Percentiles rank a stretch among this genome's conserved stretches.
phyloP scores from a whole-genome alignment of 805 yeast genomes.

The Candida easanensis region DNA sequence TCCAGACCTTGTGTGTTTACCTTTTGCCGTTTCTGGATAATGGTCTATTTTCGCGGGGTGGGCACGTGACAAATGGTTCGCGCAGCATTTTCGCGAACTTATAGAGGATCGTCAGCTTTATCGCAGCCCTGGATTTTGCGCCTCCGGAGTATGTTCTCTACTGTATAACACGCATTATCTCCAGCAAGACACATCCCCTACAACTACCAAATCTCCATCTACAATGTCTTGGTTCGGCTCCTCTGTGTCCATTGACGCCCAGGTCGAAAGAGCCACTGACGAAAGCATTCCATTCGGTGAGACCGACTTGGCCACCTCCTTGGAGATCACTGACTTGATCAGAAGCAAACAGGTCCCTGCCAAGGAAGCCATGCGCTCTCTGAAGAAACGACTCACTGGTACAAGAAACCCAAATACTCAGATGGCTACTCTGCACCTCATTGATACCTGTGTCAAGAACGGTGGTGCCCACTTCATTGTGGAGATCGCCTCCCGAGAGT shows the following conservation, averaged over 20 bases:
- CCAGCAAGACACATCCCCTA: not conserved
- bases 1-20: too few species aligned
- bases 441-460: conserved; percentile 87
- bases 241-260: conserved; percentile 39
- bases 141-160: too few species aligned
- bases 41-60: too few species aligned
- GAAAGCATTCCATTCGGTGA: conserved; percentile 93
- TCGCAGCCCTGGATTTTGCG: too few species aligned
- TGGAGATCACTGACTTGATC: conserved; percentile 85
- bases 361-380: conserved; percentile 78
- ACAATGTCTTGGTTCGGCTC: conserved; percentile 29
- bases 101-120: too few species aligned
- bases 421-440: conserved; percentile 67
- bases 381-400: conserved; percentile 67
- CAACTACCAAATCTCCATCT: too few species aligned
- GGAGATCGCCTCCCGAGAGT: conserved; percentile 81
- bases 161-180: too few species aligned
- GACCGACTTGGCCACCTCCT: conserved; percentile 65
- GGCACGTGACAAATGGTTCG: too few species aligned
- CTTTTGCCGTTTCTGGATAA: conserved; percentile 20
- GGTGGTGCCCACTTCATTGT: conserved; percentile 83
- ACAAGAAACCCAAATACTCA: conserved; percentile 79
- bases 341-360: conserved; percentile 78
- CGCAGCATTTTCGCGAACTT: not conserved
- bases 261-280: conserved; percentile 72